A percentile compares a stretch with the other conserved stretches of the same genome.
Evolutionary conservation across 2,329 filamentous ascomycete genomes (phyloP).

Genomic region (Capronia epimyces): DNA sequence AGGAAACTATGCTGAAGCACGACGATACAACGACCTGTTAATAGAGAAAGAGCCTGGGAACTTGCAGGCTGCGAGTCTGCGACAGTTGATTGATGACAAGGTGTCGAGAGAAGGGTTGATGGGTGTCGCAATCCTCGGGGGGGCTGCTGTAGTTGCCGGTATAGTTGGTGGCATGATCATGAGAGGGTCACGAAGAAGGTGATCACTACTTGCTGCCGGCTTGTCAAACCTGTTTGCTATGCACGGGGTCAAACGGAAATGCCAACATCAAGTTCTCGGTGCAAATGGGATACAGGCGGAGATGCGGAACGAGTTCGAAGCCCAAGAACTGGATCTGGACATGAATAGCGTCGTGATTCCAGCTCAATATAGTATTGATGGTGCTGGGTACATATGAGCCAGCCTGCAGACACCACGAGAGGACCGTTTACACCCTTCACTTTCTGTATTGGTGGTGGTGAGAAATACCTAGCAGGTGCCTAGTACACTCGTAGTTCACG

Average conservation of each 20-base stretch:
- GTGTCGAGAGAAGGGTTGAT: constrained; percentile 90
- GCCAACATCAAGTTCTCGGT: neutral
- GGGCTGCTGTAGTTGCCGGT: constrained; percentile 87
- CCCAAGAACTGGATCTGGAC: too few relatives aligned
- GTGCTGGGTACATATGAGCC: too few relatives aligned
- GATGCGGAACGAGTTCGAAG: too few relatives aligned
- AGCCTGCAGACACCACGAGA: too few relatives aligned
- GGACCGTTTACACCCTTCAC: too few relatives aligned
- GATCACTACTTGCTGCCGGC: constrained; percentile 1
- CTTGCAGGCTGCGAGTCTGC: constrained; percentile 80
- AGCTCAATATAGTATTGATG: too few relatives aligned
- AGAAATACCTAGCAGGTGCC: too few relatives aligned
- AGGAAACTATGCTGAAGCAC: constrained; percentile 91
- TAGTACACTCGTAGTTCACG: too few relatives aligned
- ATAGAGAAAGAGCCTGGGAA: constrained; percentile 88
- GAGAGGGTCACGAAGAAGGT: constrained; percentile 56
- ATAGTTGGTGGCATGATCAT: constrained; percentile 83
- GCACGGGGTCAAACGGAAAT: neutral
- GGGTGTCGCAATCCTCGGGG: constrained; percentile 90
- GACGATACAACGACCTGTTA: constrained; percentile 88
- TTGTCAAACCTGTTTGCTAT: neutral
- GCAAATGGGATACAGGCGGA: too few relatives aligned
- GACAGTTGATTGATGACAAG: constrained; percentile 87
- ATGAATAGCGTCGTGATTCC: too few relatives aligned
- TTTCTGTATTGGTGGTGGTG: too few relatives aligned